A percentile compares a stretch with the other conserved stretches of the same genome.
phyloP scores from a whole-genome alignment of 1,139 yeast species.

The Debaryomyces singareniensis region DNA sequence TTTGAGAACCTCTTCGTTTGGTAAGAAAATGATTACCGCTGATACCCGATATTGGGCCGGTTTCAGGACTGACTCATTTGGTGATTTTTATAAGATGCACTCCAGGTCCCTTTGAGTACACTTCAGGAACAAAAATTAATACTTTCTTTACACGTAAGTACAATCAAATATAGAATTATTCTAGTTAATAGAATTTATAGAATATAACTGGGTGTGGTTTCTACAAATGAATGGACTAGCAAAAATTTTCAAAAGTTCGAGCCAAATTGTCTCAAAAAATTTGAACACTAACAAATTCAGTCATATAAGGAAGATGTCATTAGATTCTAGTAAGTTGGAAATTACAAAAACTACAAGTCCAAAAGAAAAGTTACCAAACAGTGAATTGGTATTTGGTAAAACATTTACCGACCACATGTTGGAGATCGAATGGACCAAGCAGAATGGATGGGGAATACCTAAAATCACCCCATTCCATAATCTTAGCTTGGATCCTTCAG shows the following conservation, averaged over 20 bases:
- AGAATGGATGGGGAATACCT: slow-evolving; percentile 81
- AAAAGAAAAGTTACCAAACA: slow-evolving; percentile 62
- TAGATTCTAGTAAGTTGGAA: slow-evolving; percentile 65
- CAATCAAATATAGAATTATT: no score
- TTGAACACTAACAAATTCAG: slow-evolving; percentile 2
- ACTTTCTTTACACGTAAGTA: no score
- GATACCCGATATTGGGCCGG: not conserved
- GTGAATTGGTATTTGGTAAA: slow-evolving; percentile 77
- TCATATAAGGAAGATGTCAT: slow-evolving; percentile 11
- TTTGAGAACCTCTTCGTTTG: not conserved
- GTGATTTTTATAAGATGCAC: no score
- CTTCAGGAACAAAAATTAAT: no score
- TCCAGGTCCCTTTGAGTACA: no score
- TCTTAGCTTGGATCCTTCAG: slow-evolving; percentile 73
- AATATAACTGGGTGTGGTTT: not conserved
- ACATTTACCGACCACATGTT: slow-evolving; percentile 88
- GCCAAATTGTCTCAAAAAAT: not conserved
- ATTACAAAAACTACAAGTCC: slow-evolving; percentile 56
- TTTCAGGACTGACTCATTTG: no score
- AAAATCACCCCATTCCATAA: slow-evolving; percentile 80
- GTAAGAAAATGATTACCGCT: not conserved
- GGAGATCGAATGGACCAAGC: slow-evolving; percentile 74
- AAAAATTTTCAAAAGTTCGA: not conserved
- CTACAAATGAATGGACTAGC: not conserved
- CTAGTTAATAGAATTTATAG: no score